Evolutionary conservation across 176 grass and related monocot genomes (phyloP).

Genomic region (Oryza brachyantha): DNA sequence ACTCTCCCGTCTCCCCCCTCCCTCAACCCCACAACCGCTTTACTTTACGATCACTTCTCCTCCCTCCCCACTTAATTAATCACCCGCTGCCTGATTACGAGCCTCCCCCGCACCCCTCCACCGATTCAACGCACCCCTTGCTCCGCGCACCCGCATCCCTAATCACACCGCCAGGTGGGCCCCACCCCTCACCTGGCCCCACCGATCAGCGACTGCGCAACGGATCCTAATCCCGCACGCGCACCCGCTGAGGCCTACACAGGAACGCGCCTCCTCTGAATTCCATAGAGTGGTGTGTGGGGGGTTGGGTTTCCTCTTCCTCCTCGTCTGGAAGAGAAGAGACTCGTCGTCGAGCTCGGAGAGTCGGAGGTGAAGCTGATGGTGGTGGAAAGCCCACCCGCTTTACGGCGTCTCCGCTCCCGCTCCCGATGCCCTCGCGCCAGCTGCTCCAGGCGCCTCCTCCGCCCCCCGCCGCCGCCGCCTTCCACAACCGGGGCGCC

Average conservation of each 20-base stretch:
- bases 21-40: background rate
- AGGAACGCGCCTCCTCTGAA: background rate
- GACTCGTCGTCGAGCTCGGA: background rate
- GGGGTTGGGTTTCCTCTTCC: no score
- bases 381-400: conserved; percentile 44
- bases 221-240: no score
- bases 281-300: background rate
- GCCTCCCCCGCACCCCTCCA: background rate
- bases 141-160: background rate
- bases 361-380: background rate
- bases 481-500: background rate
- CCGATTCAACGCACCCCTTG: background rate
- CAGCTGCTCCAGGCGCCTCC: conserved; percentile 8
- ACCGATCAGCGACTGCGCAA: background rate
- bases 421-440: conserved; percentile 50
- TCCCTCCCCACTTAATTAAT: background rate
- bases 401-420: conserved; percentile 17
- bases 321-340: background rate
- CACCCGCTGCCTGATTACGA: background rate
- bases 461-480: no score
- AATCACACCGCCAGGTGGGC: background rate
- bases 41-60: background rate
- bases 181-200: rapidly evolving
- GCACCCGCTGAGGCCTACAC: background rate
- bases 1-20: background rate